phyloP scores from a whole-genome alignment of 495 filamentous ascomycete genomes.

The Friedmanniomyces simplex region DNA sequence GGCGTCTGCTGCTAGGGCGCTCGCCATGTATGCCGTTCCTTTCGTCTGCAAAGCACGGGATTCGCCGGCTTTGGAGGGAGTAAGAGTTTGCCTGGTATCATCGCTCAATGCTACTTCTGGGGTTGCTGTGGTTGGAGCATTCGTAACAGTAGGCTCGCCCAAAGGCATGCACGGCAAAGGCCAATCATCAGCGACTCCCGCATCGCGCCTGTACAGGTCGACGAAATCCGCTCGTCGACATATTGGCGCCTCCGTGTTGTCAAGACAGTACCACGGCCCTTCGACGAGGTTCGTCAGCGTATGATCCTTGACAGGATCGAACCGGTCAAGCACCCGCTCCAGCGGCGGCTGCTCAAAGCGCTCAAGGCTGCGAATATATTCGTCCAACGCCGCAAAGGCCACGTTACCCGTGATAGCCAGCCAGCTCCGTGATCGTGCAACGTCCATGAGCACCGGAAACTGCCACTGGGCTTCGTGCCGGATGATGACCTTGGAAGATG shows the following conservation, averaged over 20 bases:
- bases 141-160: slow-evolving; percentile 1
- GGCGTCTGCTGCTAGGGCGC: not conserved
- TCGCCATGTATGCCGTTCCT: slow-evolving; percentile 16
- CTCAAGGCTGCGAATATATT: slow-evolving; percentile 26
- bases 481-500: slow-evolving; percentile 31
- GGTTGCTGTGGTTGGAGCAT: not conserved
- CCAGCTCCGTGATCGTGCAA: slow-evolving; percentile 24
- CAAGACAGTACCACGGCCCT: slow-evolving; percentile 27
- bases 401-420: slow-evolving; percentile 23
- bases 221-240: slow-evolving; percentile 14
- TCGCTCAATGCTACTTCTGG: not conserved
- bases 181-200: not conserved
- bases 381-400: slow-evolving; percentile 26
- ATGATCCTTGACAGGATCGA: slow-evolving; percentile 25
- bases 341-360: slow-evolving; percentile 23
- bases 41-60: slow-evolving; percentile 23
- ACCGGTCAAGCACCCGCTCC: slow-evolving; percentile 22
- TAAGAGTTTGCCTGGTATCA: not conserved
- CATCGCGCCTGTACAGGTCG: slow-evolving; percentile 1
- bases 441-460: slow-evolving; percentile 27
- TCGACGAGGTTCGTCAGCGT: slow-evolving; percentile 29
- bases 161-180: slow-evolving; percentile 14
- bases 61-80: not conserved
- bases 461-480: slow-evolving; percentile 38
- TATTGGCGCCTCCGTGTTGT: slow-evolving; percentile 21